phyloP scores from a whole-genome alignment of 768 basidiomycete species.

The Chalciporus sphaerocephalus region DNA sequence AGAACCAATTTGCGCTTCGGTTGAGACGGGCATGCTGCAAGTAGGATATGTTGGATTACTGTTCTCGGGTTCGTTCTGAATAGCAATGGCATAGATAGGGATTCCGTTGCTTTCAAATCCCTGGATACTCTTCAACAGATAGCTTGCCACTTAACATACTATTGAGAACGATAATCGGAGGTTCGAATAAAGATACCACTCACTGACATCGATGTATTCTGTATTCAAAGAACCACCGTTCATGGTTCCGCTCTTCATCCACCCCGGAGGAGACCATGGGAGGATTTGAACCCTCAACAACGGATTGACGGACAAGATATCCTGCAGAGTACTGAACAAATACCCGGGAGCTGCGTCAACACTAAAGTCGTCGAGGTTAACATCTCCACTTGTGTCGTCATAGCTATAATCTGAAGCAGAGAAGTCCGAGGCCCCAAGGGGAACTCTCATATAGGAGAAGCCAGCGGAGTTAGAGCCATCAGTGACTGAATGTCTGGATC shows the following conservation, averaged over 20 bases:
- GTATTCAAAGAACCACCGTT: conserved; percentile 58
- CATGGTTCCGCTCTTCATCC: conserved; percentile 76
- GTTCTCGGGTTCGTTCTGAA: conserved; percentile 52
- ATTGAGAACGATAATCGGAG: conserved; percentile 1
- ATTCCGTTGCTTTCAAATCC: conserved; percentile 63
- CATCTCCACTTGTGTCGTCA: conserved; percentile 61
- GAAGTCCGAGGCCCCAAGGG: conserved; percentile 73
- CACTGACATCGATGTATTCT: conserved; percentile 46
- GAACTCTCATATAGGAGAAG: conserved; percentile 62
- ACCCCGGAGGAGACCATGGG: conserved; percentile 77
- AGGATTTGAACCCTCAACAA: conserved; percentile 52
- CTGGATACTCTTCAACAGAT: conserved; percentile 68
- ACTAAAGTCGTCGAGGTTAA: conserved; percentile 53
- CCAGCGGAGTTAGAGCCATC: conserved; percentile 63
- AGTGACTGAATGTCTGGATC: conserved; percentile 34
- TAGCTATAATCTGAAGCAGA: conserved; percentile 61
- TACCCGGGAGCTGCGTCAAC: conserved; percentile 56
- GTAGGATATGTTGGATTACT: conserved; percentile 68
- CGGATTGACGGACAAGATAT: conserved; percentile 57
- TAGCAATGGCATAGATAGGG: conserved; percentile 55
- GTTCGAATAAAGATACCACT: conserved; percentile 20
- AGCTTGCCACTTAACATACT: conserved; percentile 52
- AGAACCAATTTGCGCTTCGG: conserved; percentile 57
- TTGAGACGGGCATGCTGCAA: conserved; percentile 47
- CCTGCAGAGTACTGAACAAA: conserved; percentile 57